Conservation (phyloP, 768 basidiomycete genomes). For the Mycena rosella region DNA sequence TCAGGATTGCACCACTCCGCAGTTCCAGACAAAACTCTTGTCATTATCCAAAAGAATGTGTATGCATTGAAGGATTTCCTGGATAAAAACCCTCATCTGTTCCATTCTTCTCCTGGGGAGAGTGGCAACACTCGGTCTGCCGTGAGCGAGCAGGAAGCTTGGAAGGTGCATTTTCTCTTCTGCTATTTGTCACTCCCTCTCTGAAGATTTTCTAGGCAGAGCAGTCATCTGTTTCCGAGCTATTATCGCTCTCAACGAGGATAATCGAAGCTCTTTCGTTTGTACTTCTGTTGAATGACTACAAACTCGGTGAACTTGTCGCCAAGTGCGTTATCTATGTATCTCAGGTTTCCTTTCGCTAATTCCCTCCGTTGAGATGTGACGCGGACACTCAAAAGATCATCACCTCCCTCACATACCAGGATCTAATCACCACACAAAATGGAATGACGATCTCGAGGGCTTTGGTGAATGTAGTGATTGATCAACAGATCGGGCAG, state of each 20-base stretch:
- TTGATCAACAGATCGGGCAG: slow-evolving; percentile 97
- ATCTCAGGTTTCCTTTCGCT: slow-evolving; percentile 15
- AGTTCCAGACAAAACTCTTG: slow-evolving; percentile 71
- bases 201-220: slow-evolving; percentile 68
- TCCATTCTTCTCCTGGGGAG: slow-evolving; percentile 85
- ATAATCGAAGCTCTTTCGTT: slow-evolving; percentile 97
- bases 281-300: slow-evolving; percentile 91
- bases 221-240: slow-evolving; percentile 83
- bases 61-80: slow-evolving; percentile 82
- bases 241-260: slow-evolving; percentile 80
- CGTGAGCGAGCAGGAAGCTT: slow-evolving; percentile 85
- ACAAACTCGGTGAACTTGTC: slow-evolving; percentile 88
- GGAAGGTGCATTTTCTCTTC: slow-evolving; percentile 70
- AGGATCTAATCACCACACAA: slow-evolving; percentile 87
- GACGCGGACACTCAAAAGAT: slow-evolving; percentile 78
- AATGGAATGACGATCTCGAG: slow-evolving; percentile 91
- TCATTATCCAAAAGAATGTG: slow-evolving; percentile 84
- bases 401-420: slow-evolving; percentile 81
- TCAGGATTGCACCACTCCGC: slow-evolving; percentile 68
- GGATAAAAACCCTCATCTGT: slow-evolving; percentile 86
- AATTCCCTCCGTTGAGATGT: slow-evolving; percentile 63
- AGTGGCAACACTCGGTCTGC: slow-evolving; percentile 67
- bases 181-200: not conserved
- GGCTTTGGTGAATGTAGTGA: slow-evolving; percentile 93
- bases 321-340: slow-evolving; percentile 67